Percentiles rank a stretch among this genome's conserved stretches.
Conservation (phyloP, 176 grass and related monocot genomes). For the Pontederia paniculata region DNA sequence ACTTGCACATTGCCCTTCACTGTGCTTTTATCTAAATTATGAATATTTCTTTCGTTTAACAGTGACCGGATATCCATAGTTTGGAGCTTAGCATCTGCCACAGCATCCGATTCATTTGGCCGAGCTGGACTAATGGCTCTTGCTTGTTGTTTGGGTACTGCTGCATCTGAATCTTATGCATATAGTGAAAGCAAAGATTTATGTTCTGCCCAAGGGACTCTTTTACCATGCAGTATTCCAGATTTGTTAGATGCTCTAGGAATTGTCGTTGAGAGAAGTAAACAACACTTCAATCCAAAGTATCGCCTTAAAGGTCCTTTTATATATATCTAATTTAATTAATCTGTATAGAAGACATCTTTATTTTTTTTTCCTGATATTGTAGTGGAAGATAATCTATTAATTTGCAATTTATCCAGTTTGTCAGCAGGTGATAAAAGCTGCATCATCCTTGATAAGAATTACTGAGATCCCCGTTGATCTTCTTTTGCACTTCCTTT, state of each 20-base stretch:
- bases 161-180: constrained; percentile 40
- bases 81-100: constrained; percentile 64
- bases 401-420: constrained; percentile 23
- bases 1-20: background rate
- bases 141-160: constrained; percentile 71
- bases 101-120: constrained; percentile 69
- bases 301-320: constrained; percentile 83
- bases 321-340: constrained; percentile 3
- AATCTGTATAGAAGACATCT: background rate
- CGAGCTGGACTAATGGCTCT: constrained; percentile 90
- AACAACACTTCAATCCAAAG: constrained; percentile 94
- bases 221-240: constrained; percentile 20
- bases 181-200: constrained; percentile 12
- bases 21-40: background rate
- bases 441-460: constrained; percentile 56
- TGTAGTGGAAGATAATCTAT: background rate
- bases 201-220: constrained; percentile 24
- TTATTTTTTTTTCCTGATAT: background rate
- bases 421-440: constrained; percentile 73
- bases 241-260: constrained; percentile 71
- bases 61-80: constrained; percentile 63
- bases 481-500: constrained; percentile 76
- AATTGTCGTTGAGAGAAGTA: constrained; percentile 77
- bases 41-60: constrained; percentile 18
- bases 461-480: constrained; percentile 53